Evolutionary conservation across 768 basidiomycete species (phyloP).

Genomic region (Podaxis rugospora): DNA sequence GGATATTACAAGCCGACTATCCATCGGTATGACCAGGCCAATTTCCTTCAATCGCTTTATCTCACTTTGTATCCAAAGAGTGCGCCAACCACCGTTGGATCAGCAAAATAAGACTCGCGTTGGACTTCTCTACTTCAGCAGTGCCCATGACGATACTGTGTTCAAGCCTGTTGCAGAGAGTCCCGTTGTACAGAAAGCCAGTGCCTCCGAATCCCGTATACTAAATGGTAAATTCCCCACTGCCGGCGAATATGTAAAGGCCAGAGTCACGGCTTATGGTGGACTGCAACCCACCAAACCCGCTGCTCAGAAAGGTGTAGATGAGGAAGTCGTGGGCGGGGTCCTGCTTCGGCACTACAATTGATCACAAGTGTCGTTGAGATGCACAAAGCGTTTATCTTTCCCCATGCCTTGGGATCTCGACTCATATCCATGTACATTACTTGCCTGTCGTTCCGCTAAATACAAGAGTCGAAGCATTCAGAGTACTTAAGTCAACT

Average conservation of each 20-base stretch:
- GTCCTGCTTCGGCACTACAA: conserved; percentile 46
- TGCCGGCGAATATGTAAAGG: conserved; percentile 36
- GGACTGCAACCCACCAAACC: conserved; percentile 23
- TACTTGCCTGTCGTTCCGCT: too few relatives aligned
- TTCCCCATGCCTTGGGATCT: not conserved
- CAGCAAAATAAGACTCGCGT: conserved; percentile 40
- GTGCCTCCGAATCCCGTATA: conserved; percentile 22
- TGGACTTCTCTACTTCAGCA: conserved; percentile 43
- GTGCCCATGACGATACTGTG: conserved; percentile 38
- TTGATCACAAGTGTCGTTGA: conserved; percentile 16
- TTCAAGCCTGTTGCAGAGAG: conserved; percentile 37
- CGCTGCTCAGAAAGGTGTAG: conserved; percentile 30
- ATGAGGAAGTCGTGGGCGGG: conserved; percentile 43
- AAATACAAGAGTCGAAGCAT: too few relatives aligned
- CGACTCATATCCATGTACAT: not conserved
- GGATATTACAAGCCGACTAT: conserved; percentile 46
- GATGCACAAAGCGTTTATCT: not conserved
- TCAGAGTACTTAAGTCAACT: too few relatives aligned
- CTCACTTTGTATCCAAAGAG: conserved; percentile 20
- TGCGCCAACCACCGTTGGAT: conserved; percentile 44
- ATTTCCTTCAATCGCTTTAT: not conserved
- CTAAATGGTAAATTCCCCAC: conserved; percentile 35
- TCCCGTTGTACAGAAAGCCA: conserved; percentile 35
- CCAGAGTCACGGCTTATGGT: conserved; percentile 38
- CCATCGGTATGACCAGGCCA: conserved; percentile 23